Evolutionary conservation across 140 eudicot species (phyloP), one percentile per base, ranked within the genome.

Genomic region (Stevia rebaudiana): DNA sequence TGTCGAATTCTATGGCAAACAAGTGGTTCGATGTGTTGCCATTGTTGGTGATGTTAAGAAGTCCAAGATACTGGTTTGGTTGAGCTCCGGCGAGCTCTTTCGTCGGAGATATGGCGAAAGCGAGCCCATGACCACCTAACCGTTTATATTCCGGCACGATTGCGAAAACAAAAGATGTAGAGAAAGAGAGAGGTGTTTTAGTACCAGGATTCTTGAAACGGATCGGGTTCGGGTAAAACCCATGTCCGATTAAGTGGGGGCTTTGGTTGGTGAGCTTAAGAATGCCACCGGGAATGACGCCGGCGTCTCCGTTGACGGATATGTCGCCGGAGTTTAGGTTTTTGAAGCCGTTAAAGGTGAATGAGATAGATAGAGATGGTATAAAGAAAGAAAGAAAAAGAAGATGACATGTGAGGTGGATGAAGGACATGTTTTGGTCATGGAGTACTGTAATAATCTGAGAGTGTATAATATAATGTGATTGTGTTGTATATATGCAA

Each of bases 71-170:
- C 71, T 81, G 87, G 43, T 80, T 78, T 23, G 83, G 83, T 18
- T 69, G 87, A 16, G 92, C 81, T 28, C 83, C 86, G 21, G 56
- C 22, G 7, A 84, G 78, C 21, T 68, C 80, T 44, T 73, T 84
- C 0, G 59, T 11, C 13, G 83, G 77, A 39, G 85, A 72, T 17
- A 78, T 39, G 42, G 83, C 51, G 69, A 84, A 84, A 25, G 92
- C 87, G 11, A 81, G 12, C 11, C 92, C 92, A 63, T 81, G 87
- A 52, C 92, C 92, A n/a, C 87, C 92, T 15, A 65, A 67, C 40
- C 30, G 68, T 67, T 12, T 4, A 17, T 57, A 52, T 40, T 65
- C 57, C 3, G 86, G 77, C 7, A 66, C 9, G 22, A 80, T 70
- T 48, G 83, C 83, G 5, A 81, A 84, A 4, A 79, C 88, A 25